Evolutionary conservation across 768 basidiomycete species (phyloP), one percentile per base, ranked within the genome.

Genomic region (Arthromyces matolae): DNA sequence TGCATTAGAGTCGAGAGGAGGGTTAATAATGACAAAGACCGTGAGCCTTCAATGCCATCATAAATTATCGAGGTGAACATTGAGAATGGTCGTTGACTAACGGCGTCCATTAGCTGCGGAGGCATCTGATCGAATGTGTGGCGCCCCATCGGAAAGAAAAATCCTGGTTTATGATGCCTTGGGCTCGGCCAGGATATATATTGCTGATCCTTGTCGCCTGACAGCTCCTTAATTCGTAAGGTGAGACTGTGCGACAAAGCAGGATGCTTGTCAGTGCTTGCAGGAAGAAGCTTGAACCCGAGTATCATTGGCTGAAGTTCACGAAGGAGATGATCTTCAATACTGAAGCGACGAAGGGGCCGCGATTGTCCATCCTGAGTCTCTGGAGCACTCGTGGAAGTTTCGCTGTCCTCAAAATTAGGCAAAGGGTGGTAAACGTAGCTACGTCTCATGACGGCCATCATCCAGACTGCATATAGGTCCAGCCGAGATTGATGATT

Each of bases 281-380:
- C 24, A 10, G 34, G 24, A 23, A 45, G 44, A 6, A 45, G 10
- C 24, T 14, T 22, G 25, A 36, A 5, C 24, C 44, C 34, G 24
- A 18, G 8, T n/a, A 35, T 24, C 44, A 45, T 37, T 10, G 44
- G 44, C 25, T 45, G 44, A 27, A 45, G 44, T 24, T 45, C 44
- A 5, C 44, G 33, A 14, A 45, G 24, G 12, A 45, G 33, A 18
- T 45, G 44, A 24, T 45, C 44, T 8, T 35, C 32, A 9, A 45
- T 33, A 45, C 23, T 36, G n/a, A 34, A 35, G 25, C 25, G 34
- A 13, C 24, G 32, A 24, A 37, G 44, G 20, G 44, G 44, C 34
- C 44, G 33, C 12, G 44, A 45, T 13, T 45, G 44, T 19, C 25
- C 34, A n/a, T 45, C 43, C 8, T 25, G 20, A 2, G 22, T 37